Evolutionary conservation across 768 basidiomycete species (phyloP), one percentile per base, ranked within the genome.

Genomic region (Tylopilus plumbeoviolaceoides): DNA sequence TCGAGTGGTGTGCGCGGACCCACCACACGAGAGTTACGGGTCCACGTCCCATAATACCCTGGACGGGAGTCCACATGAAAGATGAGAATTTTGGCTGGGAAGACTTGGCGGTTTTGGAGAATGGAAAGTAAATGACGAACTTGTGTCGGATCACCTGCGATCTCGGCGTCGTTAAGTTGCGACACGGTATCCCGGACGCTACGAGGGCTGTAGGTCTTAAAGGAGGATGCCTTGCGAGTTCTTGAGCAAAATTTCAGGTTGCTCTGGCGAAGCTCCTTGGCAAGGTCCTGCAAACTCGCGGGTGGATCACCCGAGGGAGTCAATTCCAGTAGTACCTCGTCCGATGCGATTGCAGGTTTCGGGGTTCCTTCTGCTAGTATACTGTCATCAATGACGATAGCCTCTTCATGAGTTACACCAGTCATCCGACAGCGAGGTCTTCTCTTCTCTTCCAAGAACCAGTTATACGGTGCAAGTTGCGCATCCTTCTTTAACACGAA

Each of bases 1-100:
- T 78, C 83, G 55, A 95, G 87, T 1, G 97, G 95, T 17, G 78
- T 81, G 15, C 97, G 83, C 2, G 94, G 86, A 1, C 92, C 87
- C 54, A 98, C 83, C 31, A 82, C 70, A 17, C 76, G 75, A 14
- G 93, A 95, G 54, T 76, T 82, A 49, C 87, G 85, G 8, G 93
- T 94, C 87, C 91, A 98, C 7, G 97, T 98, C 20, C 95, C 95
- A 61, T 84, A 87, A 70, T 95, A 98, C 1, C 93, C 93, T 12
- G 97, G 95, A 44, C 97, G 83, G 0, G 80, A 77, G 66, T 98
- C 92, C 52, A 87, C 86, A 15, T 75, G 71, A 69, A 97, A 98
- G 53, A 90, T 84, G 38, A 98, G 74, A 3, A 85, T 82, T 70
- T 97, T 98, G 46, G 84, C 81, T 0, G 87, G 87, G 43, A 92